Conservation (phyloP, 129 eudicot genomes). For the Arctium lappa region DNA sequence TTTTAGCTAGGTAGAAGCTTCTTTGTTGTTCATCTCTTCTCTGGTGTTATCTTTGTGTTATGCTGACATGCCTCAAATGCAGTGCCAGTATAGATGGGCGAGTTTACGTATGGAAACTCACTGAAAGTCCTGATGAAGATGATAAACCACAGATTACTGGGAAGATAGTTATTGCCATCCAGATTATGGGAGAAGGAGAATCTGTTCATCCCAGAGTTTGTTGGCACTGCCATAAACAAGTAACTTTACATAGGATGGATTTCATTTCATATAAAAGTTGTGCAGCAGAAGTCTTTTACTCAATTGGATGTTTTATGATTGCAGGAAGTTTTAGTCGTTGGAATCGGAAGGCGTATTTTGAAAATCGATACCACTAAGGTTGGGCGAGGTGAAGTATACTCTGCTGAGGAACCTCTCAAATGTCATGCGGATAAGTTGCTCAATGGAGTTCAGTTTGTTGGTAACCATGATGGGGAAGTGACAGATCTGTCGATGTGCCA, state of each 20-base stretch:
- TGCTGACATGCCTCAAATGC: slow-evolving; percentile 23
- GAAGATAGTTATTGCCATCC: slow-evolving; percentile 65
- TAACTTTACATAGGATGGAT: slow-evolving; percentile 14
- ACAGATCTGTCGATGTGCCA: slow-evolving; percentile 86
- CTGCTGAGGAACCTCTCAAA: slow-evolving; percentile 67
- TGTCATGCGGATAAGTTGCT: slow-evolving; percentile 56
- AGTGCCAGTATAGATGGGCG: slow-evolving; percentile 91
- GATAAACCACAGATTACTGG: slow-evolving; percentile 85
- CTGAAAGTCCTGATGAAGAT: slow-evolving; percentile 77
- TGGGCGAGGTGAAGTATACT: slow-evolving; percentile 57
- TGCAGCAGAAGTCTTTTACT: background rate
- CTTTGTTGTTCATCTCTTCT: background rate
- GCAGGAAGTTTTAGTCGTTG: slow-evolving; percentile 80
- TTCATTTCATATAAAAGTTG: background rate
- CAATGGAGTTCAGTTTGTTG: slow-evolving; percentile 74
- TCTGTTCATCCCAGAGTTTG: slow-evolving; percentile 88
- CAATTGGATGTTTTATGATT: background rate
- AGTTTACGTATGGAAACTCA: slow-evolving; percentile 79
- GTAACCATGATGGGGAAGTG: slow-evolving; percentile 81
- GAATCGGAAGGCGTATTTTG: slow-evolving; percentile 55
- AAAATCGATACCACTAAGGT: slow-evolving; percentile 71
- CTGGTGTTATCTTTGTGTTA: background rate
- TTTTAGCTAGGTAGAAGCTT: slow-evolving; percentile 70
- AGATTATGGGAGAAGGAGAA: slow-evolving; percentile 73
- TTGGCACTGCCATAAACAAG: slow-evolving; percentile 98